These are phyloP conservation scores for Scalesia atractyloides DNA, from an alignment of 129 eudicot genomes.

Conservation along the genomic window DNA sequence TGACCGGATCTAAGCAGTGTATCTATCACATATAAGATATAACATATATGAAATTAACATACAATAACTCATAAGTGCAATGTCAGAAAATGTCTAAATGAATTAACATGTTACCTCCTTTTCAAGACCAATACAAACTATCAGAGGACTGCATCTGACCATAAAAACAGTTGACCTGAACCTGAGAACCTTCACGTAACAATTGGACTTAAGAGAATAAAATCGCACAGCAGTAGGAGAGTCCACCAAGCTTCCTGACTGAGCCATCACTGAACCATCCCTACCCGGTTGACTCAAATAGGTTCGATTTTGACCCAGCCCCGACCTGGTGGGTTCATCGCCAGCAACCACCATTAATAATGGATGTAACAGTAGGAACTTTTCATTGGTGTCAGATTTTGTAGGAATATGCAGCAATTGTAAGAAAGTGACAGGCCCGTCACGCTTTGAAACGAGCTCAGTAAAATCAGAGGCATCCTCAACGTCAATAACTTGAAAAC, in stretches of 20 bases:
- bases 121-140: slow-evolving; percentile 55
- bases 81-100: neutral
- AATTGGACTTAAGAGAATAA: slow-evolving; percentile 48
- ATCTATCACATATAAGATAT: slow-evolving; percentile 35
- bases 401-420: slow-evolving; percentile 49
- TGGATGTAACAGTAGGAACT: slow-evolving; percentile 44
- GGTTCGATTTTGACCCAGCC: slow-evolving; percentile 27
- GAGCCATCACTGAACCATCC: slow-evolving; percentile 35
- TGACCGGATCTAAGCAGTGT: slow-evolving; percentile 52
- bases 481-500: slow-evolving; percentile 61
- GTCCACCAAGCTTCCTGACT: slow-evolving; percentile 29
- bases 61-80: slow-evolving; percentile 9
- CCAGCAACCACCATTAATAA: slow-evolving; percentile 51
- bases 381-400: slow-evolving; percentile 36
- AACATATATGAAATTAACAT: neutral
- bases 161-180: slow-evolving; percentile 53
- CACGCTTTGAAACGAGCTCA: slow-evolving; percentile 54
- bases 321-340: slow-evolving; percentile 38
- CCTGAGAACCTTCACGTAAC: slow-evolving; percentile 49
- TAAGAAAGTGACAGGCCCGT: slow-evolving; percentile 49
- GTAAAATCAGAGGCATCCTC: slow-evolving; percentile 54
- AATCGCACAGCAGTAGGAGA: slow-evolving; percentile 48
- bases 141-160: slow-evolving; percentile 60
- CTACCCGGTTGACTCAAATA: slow-evolving; percentile 34
- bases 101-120: slow-evolving; percentile 40